Evolutionary conservation across 75 land plant genomes (phyloP), one percentile per base, ranked within the genome.

Genomic region (Chamaecyparis obtusa): DNA sequence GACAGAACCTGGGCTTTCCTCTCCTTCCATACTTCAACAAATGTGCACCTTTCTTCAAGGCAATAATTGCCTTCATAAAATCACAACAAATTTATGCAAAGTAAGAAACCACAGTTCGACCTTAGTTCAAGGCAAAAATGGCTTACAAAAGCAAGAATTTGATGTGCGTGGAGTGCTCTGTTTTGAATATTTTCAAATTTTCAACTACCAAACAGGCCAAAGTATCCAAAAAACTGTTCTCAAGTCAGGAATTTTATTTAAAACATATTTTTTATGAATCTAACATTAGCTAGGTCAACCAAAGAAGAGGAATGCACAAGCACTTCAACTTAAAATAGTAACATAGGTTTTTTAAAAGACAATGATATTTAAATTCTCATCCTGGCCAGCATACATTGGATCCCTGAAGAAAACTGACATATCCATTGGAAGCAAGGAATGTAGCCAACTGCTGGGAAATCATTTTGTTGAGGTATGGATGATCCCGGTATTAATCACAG

Each of bases 21-120:
- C 87, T 88, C 11, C 91, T 79, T 60, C 91, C 89, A 90, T 88
- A 90, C 89, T 90, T 91, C 89, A 91, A 78, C 51, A 91, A 87
- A n/a, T 91, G 87, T 35, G 92, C 88, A n/a, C 92, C 92, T 79
- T 91, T 91, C 85, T 90, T 91, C 85, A 91, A 86, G 17, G 91
- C 86, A 56, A 89, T 36, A 85, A 91, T 87, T 43, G 92, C 92
- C 92, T 91, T 74, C 86, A 83, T 36, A 81, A 49, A 44, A 27
- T n/a, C 36, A 89, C n/a, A 72, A 24, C 16, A 81, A 86, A 35
- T 30, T 87, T 32, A 51, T 7, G 24, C 67, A 79, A 54, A 55
- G 83, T 81, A 37, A 81, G 51, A 81, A 81, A 81, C 46, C 24
- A 24, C 49, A 44, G 39, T 80, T 80, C 32, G 15, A 44, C n/a